Evolutionary conservation across 2,329 filamentous ascomycete genomes (phyloP), one percentile per base, ranked within the genome.

Genomic region (Elsinoe arachidis): DNA sequence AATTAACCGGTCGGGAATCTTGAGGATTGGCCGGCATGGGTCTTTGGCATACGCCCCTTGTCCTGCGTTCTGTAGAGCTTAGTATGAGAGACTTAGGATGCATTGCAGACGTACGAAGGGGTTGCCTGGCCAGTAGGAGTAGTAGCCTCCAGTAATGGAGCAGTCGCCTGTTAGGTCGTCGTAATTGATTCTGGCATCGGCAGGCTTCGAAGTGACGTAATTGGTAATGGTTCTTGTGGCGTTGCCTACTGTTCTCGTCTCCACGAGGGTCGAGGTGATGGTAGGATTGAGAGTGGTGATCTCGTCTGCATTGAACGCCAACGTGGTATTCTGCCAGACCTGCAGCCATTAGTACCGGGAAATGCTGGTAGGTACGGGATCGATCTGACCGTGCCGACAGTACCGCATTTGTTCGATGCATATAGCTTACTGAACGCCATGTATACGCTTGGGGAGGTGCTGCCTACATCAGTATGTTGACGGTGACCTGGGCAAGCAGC

Each of bases 391-490:
- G 26, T 52, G 39, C 59, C 59, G 43, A 60, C 56, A 30, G 41
- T 52, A 5, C 59, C 59, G 35, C 59, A 60, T 35, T 5, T 34
- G 33, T 60, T 55, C 14, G 37, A 56, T 23, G 59, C 59, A 11
- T 21, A 46, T 9, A 60, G 26, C 1, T 56, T 56, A 21, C 44
- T 58, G 14, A 60, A 60, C 7, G 55, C 56, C 47, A 60, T 53
- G 26, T 60, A 60, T 12, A 60, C 59, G 23, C 59, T 60, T 10
- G 59, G 59, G 5, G 59, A 60, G 3, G 59, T 60, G 33, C 52
- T 56, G 17, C 26, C 3, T 52, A 11, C 2, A 37, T 35, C 30
- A 52, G 33, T 52, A 15, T 5, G 11, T 12, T 6, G 19, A n/a
- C 26, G 10, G 3, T 17, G 15, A 23, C 3, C 11, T 41, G 15